A percentile compares a stretch with the other conserved stretches of the same genome.
Conservation (phyloP, 768 basidiomycete species). For the Xerocomellus intermedius region DNA sequence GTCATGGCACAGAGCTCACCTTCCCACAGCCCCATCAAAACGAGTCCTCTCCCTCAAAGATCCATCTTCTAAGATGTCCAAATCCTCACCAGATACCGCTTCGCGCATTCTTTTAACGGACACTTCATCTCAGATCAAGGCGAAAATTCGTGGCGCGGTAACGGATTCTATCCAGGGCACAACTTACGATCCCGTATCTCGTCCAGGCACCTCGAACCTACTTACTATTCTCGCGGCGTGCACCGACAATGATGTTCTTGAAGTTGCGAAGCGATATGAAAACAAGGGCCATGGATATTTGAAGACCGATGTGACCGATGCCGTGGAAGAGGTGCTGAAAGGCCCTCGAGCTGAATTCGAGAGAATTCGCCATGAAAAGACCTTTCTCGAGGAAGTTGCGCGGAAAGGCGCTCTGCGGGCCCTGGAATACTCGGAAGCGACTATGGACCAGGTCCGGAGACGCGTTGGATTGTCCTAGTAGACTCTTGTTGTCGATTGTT, state of each 20-base stretch:
- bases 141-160: conserved; percentile 77
- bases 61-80: conserved; percentile 91
- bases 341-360: conserved; percentile 69
- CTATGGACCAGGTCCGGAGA: conserved; percentile 65
- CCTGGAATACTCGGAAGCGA: conserved; percentile 53
- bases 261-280: conserved; percentile 50
- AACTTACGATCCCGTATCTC: conserved; percentile 74
- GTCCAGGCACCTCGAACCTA: conserved; percentile 79
- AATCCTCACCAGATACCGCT: conserved; percentile 73
- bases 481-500: conserved; percentile 24
- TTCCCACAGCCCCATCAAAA: conserved; percentile 63
- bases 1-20: neutral
- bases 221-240: conserved; percentile 58
- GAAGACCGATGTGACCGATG: conserved; percentile 74
- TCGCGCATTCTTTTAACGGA: conserved; percentile 91
- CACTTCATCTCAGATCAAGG: conserved; percentile 50
- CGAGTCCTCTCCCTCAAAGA: conserved; percentile 86
- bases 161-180: conserved; percentile 80
- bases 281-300: conserved; percentile 59
- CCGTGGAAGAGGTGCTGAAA: conserved; percentile 64
- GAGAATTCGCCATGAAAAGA: conserved; percentile 55
- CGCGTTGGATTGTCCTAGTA: conserved; percentile 47
- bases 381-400: conserved; percentile 66
- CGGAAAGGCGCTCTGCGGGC: conserved; percentile 63
- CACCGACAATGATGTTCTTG: conserved; percentile 42